Conservation (phyloP, 768 basidiomycete genomes). For the Steccherinum ochraceum region DNA sequence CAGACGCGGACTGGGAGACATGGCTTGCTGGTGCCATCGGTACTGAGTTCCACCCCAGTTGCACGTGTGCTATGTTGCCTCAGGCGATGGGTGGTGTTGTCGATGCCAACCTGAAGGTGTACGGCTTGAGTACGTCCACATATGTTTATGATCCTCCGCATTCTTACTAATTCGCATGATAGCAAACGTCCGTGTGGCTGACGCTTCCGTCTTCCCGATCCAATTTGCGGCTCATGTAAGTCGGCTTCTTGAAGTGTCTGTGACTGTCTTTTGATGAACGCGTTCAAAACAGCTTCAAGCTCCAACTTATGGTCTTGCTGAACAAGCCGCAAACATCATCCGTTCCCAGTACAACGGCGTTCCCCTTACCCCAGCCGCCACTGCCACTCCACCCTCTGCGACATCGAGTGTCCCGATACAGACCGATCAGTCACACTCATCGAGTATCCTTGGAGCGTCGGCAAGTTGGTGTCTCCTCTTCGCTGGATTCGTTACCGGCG, state of each 20-base stretch:
- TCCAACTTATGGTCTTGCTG: slow-evolving; percentile 39
- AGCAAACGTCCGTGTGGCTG: slow-evolving; percentile 52
- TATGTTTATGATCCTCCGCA: not conserved
- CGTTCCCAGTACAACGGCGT: slow-evolving; percentile 31
- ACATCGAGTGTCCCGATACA: not conserved
- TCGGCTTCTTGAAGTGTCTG: slow-evolving; percentile 2
- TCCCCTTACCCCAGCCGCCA: slow-evolving; percentile 2
- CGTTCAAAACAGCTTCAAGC: slow-evolving; percentile 15
- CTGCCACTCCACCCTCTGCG: slow-evolving; percentile 5
- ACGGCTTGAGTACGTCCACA: slow-evolving; percentile 36
- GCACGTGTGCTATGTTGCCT: slow-evolving; percentile 55
- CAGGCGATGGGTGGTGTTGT: slow-evolving; percentile 50
- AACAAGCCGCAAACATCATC: slow-evolving; percentile 40
- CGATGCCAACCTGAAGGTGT: slow-evolving; percentile 46
- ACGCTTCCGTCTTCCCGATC: slow-evolving; percentile 53
- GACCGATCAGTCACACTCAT: not conserved
- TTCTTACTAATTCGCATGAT: not conserved
- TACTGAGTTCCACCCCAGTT: slow-evolving; percentile 58
- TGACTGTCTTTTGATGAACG: not conserved
- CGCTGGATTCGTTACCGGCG: not conserved
- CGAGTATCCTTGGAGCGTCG: not conserved
- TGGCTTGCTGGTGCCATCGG: slow-evolving; percentile 39
- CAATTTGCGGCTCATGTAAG: slow-evolving; percentile 41
- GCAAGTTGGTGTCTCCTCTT: not conserved
- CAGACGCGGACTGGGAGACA: slow-evolving; percentile 50